Percentiles rank a stretch among this genome's conserved stretches.
phyloP scores from a whole-genome alignment of 2,329 filamentous ascomycete species.

The Dactylonectria estremocensis region DNA sequence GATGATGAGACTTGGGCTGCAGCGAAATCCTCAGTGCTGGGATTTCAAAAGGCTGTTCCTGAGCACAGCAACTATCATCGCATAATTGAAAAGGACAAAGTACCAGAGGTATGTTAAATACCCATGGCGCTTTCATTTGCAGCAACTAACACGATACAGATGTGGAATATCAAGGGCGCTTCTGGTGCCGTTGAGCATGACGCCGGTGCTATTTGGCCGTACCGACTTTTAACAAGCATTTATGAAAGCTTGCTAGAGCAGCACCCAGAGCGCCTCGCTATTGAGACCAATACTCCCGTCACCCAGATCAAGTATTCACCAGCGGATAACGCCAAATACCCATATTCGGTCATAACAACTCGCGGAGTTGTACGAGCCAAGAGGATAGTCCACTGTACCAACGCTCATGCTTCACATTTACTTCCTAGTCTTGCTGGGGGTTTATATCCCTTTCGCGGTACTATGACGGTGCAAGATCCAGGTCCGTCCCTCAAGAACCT shows the following conservation, averaged over 20 bases:
- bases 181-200: slow-evolving; percentile 57
- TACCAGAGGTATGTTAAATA: slow-evolving; percentile 35
- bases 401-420: slow-evolving; percentile 66
- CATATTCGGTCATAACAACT: slow-evolving; percentile 60
- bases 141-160: slow-evolving; percentile 14
- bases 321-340: slow-evolving; percentile 32
- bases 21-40: slow-evolving; percentile 35
- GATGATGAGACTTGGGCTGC: slow-evolving; percentile 38
- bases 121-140: background rate
- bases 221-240: slow-evolving; percentile 60
- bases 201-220: slow-evolving; percentile 65
- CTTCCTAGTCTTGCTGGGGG: slow-evolving; percentile 62
- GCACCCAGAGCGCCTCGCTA: slow-evolving; percentile 49
- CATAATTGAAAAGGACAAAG: slow-evolving; percentile 37
- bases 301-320: slow-evolving; percentile 48
- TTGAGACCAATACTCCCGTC: slow-evolving; percentile 57
- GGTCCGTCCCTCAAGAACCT: slow-evolving; percentile 47
- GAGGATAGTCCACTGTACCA: slow-evolving; percentile 71
- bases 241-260: slow-evolving; percentile 55
- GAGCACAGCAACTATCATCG: slow-evolving; percentile 36
- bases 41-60: slow-evolving; percentile 36
- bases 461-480: slow-evolving; percentile 65
- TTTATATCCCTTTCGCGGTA: slow-evolving; percentile 59
- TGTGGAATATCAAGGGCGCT: slow-evolving; percentile 44
- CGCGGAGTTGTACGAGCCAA: slow-evolving; percentile 61